Evolutionary conservation across 2,329 filamentous ascomycete species (phyloP).

Genomic region (Allantophomopsis cytisporea): DNA sequence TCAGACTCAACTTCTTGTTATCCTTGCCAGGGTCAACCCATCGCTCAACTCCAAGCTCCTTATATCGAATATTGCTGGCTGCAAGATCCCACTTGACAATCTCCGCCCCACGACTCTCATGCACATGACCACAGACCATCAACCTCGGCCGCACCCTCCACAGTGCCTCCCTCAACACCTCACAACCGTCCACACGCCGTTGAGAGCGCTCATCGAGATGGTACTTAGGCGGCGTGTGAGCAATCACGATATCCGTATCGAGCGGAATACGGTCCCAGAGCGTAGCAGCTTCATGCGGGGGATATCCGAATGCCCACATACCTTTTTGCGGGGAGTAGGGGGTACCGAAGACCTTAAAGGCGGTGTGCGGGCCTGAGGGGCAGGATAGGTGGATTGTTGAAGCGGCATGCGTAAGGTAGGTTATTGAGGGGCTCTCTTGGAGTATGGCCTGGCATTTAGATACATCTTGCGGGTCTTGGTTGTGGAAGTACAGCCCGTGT

Average conservation of each 20-base stretch:
- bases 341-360: slow-evolving; percentile 57
- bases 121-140: slow-evolving; percentile 60
- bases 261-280: slow-evolving; percentile 50
- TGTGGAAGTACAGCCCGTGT: slow-evolving; percentile 40
- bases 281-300: slow-evolving; percentile 18
- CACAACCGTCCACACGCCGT: slow-evolving; percentile 39
- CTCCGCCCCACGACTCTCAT: slow-evolving; percentile 51
- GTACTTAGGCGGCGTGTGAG: slow-evolving; percentile 51
- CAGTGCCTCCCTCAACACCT: slow-evolving; percentile 39
- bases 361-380: slow-evolving; percentile 39
- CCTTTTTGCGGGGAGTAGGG: slow-evolving; percentile 45
- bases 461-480: slow-evolving; percentile 36
- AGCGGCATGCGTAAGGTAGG: slow-evolving; percentile 49
- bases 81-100: slow-evolving; percentile 45
- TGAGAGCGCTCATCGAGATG: slow-evolving; percentile 38
- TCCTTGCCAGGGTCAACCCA: slow-evolving; percentile 47
- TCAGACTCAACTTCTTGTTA: slow-evolving; percentile 44
- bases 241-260: slow-evolving; percentile 52
- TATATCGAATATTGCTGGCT: slow-evolving; percentile 23
- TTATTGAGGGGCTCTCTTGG: slow-evolving; percentile 32
- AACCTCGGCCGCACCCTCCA: slow-evolving; percentile 48
- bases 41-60: slow-evolving; percentile 25
- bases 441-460: slow-evolving; percentile 36
- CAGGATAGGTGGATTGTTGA: slow-evolving; percentile 38
- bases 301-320: slow-evolving; percentile 58